Percentiles rank a stretch among this genome's conserved stretches.
These are phyloP conservation scores for Mortierella claussenii DNA, from an alignment of 192 early-diverging fungal species.

Conservation along the genomic window DNA sequence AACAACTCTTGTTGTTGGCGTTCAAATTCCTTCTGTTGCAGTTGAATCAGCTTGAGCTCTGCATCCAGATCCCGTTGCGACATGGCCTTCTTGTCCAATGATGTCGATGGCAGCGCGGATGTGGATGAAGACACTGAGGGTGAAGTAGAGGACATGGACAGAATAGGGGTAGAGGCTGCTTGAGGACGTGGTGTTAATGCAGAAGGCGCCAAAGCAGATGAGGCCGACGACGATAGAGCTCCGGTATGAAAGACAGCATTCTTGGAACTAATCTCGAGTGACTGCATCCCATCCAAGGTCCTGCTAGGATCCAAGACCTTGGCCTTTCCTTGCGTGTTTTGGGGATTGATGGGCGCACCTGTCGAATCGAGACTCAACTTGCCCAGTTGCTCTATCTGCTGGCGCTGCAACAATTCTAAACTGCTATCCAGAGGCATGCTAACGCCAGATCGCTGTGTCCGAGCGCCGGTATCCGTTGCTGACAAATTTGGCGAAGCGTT, in stretches of 20 bases:
- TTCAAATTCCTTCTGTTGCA: constrained; percentile 49
- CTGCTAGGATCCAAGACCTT: constrained; percentile 33
- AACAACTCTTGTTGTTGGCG: constrained; percentile 37
- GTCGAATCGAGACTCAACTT: constrained; percentile 12
- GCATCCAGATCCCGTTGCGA: constrained; percentile 35
- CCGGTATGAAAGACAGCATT: neutral
- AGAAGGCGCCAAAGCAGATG: constrained; percentile 2
- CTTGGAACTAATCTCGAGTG: neutral
- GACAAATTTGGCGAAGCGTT: neutral
- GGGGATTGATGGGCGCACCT: neutral
- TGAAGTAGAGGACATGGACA: too few relatives aligned
- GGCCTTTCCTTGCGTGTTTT: constrained; percentile 38
- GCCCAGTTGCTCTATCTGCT: constrained; percentile 43
- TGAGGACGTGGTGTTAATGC: constrained; percentile 9
- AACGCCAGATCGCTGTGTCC: neutral
- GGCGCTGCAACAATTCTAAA: constrained; percentile 25
- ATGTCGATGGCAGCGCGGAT: neutral
- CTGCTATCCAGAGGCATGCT: constrained; percentile 9
- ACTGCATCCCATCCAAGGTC: constrained; percentile 37
- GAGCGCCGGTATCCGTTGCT: neutral
- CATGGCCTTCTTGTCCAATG: constrained; percentile 15
- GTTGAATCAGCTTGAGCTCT: constrained; percentile 39
- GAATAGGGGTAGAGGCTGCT: neutral
- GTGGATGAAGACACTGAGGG: too few relatives aligned
- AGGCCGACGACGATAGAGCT: neutral